phyloP scores from a whole-genome alignment of 495 filamentous ascomycete species.

The Podospora anserina region DNA sequence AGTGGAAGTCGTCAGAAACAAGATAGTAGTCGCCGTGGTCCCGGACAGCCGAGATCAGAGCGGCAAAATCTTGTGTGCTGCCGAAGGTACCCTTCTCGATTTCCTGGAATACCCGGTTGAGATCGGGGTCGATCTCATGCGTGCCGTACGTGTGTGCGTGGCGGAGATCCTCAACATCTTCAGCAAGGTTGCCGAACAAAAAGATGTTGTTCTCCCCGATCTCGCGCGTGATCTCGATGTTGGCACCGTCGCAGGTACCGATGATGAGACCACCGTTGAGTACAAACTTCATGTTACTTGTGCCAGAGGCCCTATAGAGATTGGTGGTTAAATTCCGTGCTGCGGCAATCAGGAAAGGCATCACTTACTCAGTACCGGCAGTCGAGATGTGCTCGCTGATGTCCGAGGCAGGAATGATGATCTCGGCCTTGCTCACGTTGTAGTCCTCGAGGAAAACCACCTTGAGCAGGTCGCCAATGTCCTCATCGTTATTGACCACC shows the following conservation, averaged over 20 bases:
- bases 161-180: slow-evolving; percentile 95
- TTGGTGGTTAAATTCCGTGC: not conserved
- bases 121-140: slow-evolving; percentile 71
- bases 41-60: slow-evolving; percentile 74
- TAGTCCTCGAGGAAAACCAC: slow-evolving; percentile 97
- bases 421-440: slow-evolving; percentile 98
- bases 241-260: slow-evolving; percentile 95
- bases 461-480: slow-evolving; percentile 91
- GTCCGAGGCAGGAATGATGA: slow-evolving; percentile 91
- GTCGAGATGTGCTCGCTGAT: slow-evolving; percentile 99
- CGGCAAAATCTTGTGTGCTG: slow-evolving; percentile 67
- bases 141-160: slow-evolving; percentile 81
- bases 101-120: slow-evolving; percentile 75
- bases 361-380: slow-evolving; percentile 71
- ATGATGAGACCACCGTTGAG: slow-evolving; percentile 96
- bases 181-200: slow-evolving; percentile 93
- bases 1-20: slow-evolving; percentile 93
- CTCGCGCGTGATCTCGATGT: slow-evolving; percentile 98
- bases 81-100: slow-evolving; percentile 80
- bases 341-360: not conserved
- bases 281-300: slow-evolving; percentile 97
- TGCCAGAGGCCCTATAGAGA: slow-evolving; percentile 44
- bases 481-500: slow-evolving; percentile 88
- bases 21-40: slow-evolving; percentile 97
- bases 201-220: slow-evolving; percentile 96